Percentiles rank a stretch among this genome's conserved stretches.
These are phyloP conservation scores for Eucommia ulmoides DNA, from an alignment of 257 asterid genomes.

Conservation along the genomic window DNA sequence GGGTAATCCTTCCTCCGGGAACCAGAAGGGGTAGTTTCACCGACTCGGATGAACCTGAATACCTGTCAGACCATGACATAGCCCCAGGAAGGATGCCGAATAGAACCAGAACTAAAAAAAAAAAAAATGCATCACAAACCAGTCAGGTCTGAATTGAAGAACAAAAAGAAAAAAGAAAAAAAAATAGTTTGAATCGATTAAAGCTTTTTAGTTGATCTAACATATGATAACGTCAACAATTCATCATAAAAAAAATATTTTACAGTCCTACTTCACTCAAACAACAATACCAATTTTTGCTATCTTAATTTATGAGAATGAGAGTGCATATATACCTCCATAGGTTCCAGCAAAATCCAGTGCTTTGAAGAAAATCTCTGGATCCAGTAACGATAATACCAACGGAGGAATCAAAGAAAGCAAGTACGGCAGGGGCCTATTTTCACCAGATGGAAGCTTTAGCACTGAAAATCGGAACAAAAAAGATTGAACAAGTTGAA, in stretches of 20 bases:
- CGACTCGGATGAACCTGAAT: slow-evolving; percentile 23
- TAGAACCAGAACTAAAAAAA: slow-evolving; percentile 51
- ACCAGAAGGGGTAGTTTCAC: slow-evolving; percentile 33
- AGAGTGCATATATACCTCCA: slow-evolving; percentile 45
- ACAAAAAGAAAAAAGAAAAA: too few species aligned
- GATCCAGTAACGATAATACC: slow-evolving; percentile 62
- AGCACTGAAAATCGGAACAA: slow-evolving; percentile 44
- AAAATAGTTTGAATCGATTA: too few species aligned
- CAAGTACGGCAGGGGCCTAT: slow-evolving; percentile 47
- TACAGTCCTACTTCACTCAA: too few species aligned
- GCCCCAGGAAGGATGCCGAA: slow-evolving; percentile 86
- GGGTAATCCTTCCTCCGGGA: slow-evolving; percentile 76
- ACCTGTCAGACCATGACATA: slow-evolving; percentile 84
- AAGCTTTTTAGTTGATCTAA: too few species aligned
- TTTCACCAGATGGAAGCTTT: slow-evolving; percentile 54
- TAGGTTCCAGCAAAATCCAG: slow-evolving; percentile 93
- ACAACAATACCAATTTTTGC: too few species aligned
- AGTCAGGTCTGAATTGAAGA: background rate
- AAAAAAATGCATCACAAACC: background rate
- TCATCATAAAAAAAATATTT: background rate
- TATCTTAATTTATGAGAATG: background rate
- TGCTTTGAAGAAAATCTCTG: slow-evolving; percentile 91
- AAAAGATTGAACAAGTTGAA: too few species aligned
- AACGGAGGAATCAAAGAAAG: slow-evolving; percentile 68
- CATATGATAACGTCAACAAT: background rate